Evolutionary conservation across 306 rosid genomes (phyloP).

Genomic region (Arachis hypogaea): DNA sequence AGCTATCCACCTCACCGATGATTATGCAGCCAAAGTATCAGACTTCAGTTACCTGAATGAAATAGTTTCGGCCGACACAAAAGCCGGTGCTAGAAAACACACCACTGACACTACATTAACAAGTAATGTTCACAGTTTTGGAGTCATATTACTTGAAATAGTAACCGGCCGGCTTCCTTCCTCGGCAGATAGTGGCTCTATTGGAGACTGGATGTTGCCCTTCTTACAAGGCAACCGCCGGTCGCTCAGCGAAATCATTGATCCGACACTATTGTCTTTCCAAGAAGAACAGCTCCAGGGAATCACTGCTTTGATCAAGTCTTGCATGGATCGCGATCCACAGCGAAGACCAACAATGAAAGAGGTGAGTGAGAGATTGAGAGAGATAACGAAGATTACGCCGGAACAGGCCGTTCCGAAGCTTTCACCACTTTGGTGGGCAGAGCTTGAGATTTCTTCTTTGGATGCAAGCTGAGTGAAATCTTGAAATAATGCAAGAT

Average conservation of each 20-base stretch:
- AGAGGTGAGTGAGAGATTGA: constrained; percentile 63
- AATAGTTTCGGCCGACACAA: constrained; percentile 43
- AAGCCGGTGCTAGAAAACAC: constrained; percentile 39
- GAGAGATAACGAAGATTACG: constrained; percentile 72
- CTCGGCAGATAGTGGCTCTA: constrained; percentile 51
- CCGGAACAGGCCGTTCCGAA: constrained; percentile 80
- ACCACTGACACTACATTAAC: constrained; percentile 41
- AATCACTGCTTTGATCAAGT: constrained; percentile 57
- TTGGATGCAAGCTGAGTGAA: constrained; percentile 54
- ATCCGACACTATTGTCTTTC: constrained; percentile 70
- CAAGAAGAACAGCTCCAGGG: constrained; percentile 62
- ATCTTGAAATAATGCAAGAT: not conserved
- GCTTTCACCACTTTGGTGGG: constrained; percentile 99
- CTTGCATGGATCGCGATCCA: constrained; percentile 59
- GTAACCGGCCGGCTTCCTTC: constrained; percentile 78
- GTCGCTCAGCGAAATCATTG: constrained; percentile 61
- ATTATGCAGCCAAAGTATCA: constrained; percentile 78
- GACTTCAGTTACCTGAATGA: constrained; percentile 69
- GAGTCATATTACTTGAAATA: constrained; percentile 77
- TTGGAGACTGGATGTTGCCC: constrained; percentile 72
- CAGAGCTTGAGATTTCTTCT: constrained; percentile 88
- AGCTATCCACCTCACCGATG: constrained; percentile 71
- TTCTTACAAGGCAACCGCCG: constrained; percentile 54
- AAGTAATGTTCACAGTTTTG: constrained; percentile 80
- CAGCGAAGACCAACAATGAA: constrained; percentile 65